phyloP scores from a whole-genome alignment of 495 filamentous ascomycete genomes.

The Neurospora tetrasperma region DNA sequence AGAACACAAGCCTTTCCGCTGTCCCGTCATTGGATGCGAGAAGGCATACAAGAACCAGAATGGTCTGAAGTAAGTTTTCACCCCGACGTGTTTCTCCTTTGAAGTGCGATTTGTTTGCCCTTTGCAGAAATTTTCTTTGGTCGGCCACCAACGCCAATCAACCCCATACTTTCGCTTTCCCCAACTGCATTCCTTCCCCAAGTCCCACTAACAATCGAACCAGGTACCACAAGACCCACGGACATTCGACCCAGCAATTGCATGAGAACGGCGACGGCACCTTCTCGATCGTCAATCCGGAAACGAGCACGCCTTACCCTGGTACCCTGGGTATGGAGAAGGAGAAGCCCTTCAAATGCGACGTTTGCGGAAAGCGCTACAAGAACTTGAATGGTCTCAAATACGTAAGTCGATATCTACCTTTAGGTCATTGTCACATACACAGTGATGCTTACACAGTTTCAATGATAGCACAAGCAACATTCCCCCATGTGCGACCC shows the following conservation, averaged over 20 bases:
- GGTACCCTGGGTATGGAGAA: slow-evolving; percentile 99
- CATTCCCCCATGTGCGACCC: slow-evolving; percentile 66
- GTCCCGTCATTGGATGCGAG: slow-evolving; percentile 95
- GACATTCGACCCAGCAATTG: slow-evolving; percentile 90
- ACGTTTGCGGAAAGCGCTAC: slow-evolving; percentile 94
- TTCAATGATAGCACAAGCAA: slow-evolving; percentile 52
- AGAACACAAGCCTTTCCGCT: slow-evolving; percentile 93
- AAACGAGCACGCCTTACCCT: slow-evolving; percentile 86
- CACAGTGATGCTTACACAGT: slow-evolving; percentile 1
- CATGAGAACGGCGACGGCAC: slow-evolving; percentile 94
- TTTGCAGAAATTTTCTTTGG: neutral
- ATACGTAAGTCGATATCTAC: slow-evolving; percentile 45
- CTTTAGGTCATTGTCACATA: too few relatives aligned
- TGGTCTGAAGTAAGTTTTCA: slow-evolving; percentile 67
- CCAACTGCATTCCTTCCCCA: neutral
- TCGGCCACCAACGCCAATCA: neutral
- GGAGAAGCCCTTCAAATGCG: slow-evolving; percentile 96
- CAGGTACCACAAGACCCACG: slow-evolving; percentile 71
- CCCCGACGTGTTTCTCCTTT: neutral
- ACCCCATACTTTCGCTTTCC: slow-evolving; percentile 7
- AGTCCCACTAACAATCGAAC: slow-evolving; percentile 26
- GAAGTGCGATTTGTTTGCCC: slow-evolving; percentile 1
- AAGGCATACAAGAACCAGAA: slow-evolving; percentile 99
- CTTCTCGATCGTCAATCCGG: slow-evolving; percentile 95
- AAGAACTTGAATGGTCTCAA: slow-evolving; percentile 97